These are phyloP conservation scores for Amylostereum chailletii DNA, from an alignment of 1,284 basidiomycete genomes.

Conservation along the genomic window DNA sequence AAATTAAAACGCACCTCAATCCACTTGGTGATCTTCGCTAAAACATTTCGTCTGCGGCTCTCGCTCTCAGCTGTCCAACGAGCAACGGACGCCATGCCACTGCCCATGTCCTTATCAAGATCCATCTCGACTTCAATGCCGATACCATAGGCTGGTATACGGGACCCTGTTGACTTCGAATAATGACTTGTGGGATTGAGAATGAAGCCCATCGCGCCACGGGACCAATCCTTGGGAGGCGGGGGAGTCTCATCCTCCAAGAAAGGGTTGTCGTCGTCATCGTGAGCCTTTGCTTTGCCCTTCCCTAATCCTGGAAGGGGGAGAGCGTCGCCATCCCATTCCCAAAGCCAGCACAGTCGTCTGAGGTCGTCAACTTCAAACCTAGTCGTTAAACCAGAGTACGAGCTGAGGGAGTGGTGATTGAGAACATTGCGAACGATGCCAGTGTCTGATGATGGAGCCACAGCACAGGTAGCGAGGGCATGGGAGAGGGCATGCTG, in stretches of 20 bases:
- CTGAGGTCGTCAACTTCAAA: constrained; percentile 60
- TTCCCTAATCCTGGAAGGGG: constrained; percentile 2
- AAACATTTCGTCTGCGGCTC: constrained; percentile 47
- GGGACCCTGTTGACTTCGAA: constrained; percentile 51
- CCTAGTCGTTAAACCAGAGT: constrained; percentile 52
- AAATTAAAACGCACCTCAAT: constrained; percentile 34
- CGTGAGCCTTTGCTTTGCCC: constrained; percentile 18
- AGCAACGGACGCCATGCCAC: constrained; percentile 77
- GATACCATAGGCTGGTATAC: constrained; percentile 70
- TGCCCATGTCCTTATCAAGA: constrained; percentile 66
- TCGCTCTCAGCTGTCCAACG: constrained; percentile 70
- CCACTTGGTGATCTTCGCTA: constrained; percentile 56
- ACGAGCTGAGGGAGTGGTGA: constrained; percentile 60
- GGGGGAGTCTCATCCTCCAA: constrained; percentile 30
- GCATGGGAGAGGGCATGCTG: constrained; percentile 77
- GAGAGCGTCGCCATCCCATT: constrained; percentile 51
- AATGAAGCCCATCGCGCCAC: constrained; percentile 70
- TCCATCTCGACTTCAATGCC: constrained; percentile 81
- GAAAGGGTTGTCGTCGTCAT: constrained; percentile 68
- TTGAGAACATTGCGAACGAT: constrained; percentile 71
- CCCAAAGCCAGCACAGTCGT: constrained; percentile 81
- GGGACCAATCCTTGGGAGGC: constrained; percentile 57
- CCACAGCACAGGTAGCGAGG: constrained; percentile 68
- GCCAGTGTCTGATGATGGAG: constrained; percentile 69
- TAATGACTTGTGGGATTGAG: constrained; percentile 64